Percentiles rank a stretch among this genome's conserved stretches.
Evolutionary conservation across 2,329 filamentous ascomycete genomes (phyloP).

Genomic region (Dactylellina sp.): DNA sequence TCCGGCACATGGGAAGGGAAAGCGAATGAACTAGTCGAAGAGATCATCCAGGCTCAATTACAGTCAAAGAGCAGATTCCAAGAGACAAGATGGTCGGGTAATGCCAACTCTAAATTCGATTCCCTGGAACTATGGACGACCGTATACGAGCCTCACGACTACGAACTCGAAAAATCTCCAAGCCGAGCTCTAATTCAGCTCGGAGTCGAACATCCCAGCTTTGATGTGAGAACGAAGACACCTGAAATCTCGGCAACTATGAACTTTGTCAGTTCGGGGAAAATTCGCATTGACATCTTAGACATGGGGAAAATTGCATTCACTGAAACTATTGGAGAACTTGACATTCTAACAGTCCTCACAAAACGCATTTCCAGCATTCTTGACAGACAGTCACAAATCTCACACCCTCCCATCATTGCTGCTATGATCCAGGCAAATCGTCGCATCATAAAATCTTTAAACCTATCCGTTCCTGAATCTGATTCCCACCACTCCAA

Average conservation of each 20-base stretch:
- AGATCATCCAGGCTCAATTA: constrained; percentile 85
- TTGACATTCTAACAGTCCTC: constrained; percentile 45
- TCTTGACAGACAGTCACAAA: constrained; percentile 49
- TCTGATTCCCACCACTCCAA: constrained; percentile 42
- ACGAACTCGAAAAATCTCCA: constrained; percentile 43
- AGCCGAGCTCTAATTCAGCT: constrained; percentile 41
- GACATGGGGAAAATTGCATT: constrained; percentile 54
- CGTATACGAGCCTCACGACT: constrained; percentile 46
- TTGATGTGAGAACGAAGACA: constrained; percentile 43
- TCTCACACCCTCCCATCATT: constrained; percentile 43
- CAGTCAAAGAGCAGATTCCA: constrained; percentile 69
- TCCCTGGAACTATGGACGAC: constrained; percentile 53
- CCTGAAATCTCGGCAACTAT: constrained; percentile 49
- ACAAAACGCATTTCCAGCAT: constrained; percentile 52
- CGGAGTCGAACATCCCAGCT: constrained; percentile 41
- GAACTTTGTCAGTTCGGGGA: constrained; percentile 47
- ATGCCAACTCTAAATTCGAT: constrained; percentile 55
- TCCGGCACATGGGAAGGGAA: constrained; percentile 82
- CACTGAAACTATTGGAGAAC: constrained; percentile 44
- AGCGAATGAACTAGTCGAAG: constrained; percentile 81
- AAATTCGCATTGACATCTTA: constrained; percentile 51
- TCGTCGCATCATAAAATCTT: constrained; percentile 48
- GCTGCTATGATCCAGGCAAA: constrained; percentile 53
- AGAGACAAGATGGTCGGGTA: constrained; percentile 50
- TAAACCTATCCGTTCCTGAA: constrained; percentile 39